Evolutionary conservation across 75 land plant genomes (phyloP).

Genomic region (Isoetes taiwanensis): DNA sequence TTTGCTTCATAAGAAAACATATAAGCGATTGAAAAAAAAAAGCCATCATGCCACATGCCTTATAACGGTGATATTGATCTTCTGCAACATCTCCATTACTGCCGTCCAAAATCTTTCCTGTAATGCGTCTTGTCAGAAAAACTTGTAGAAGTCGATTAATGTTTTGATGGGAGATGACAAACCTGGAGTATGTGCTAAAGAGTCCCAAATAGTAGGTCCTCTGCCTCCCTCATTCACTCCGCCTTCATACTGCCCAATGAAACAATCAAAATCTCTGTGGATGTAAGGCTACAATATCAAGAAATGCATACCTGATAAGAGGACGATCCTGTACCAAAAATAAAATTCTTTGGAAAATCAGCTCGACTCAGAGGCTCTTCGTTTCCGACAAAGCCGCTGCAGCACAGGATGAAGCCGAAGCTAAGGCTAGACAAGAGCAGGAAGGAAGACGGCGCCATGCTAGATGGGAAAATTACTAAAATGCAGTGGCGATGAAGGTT

Average conservation of each 20-base stretch:
- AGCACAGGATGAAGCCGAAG: too few species aligned
- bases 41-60: slow-evolving; percentile 30
- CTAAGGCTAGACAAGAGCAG: too few species aligned
- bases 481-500: too few species aligned
- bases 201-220: background rate
- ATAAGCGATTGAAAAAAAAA: background rate
- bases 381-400: too few species aligned
- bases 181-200: background rate
- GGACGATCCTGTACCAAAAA: background rate
- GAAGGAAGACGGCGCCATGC: too few species aligned
- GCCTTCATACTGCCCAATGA: background rate
- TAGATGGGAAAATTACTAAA: too few species aligned
- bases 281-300: too few species aligned
- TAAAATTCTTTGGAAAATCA: background rate
- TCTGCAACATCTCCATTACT: slow-evolving; percentile 35
- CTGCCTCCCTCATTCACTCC: background rate
- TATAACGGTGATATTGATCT: slow-evolving; percentile 69
- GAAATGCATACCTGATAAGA: too few species aligned
- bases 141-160: too few species aligned
- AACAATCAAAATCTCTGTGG: too few species aligned
- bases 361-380: background rate
- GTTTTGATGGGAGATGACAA: background rate
- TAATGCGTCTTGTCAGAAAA: background rate
- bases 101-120: slow-evolving; percentile 25
- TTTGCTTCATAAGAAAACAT: background rate